Percentiles rank a stretch among this genome's conserved stretches.
These are phyloP conservation scores for Lentinus tigrinus DNA, from an alignment of 768 basidiomycete genomes.

Conservation along the genomic window DNA sequence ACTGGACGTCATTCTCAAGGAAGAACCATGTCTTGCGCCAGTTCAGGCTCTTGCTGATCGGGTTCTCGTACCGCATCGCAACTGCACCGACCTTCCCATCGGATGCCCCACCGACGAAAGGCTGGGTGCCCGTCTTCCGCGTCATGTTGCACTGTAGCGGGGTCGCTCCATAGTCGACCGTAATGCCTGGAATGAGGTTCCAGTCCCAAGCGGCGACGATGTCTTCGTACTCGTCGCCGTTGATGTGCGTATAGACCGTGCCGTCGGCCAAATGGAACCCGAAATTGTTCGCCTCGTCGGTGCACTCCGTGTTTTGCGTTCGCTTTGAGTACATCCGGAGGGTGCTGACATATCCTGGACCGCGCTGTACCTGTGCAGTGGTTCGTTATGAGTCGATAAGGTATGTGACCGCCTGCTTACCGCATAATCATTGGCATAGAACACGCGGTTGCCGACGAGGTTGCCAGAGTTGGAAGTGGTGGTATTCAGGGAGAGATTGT, in stretches of 20 bases:
- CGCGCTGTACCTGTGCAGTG: slow-evolving; percentile 54
- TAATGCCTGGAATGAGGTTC: slow-evolving; percentile 70
- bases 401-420: slow-evolving; percentile 28
- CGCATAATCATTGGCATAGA: slow-evolving; percentile 68
- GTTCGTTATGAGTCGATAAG: not conserved
- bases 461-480: slow-evolving; percentile 55
- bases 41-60: slow-evolving; percentile 45
- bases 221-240: slow-evolving; percentile 68
- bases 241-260: slow-evolving; percentile 54
- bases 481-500: slow-evolving; percentile 35
- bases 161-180: slow-evolving; percentile 58
- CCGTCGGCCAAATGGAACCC: slow-evolving; percentile 71
- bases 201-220: slow-evolving; percentile 71
- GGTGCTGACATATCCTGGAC: slow-evolving; percentile 54
- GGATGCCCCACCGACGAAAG: slow-evolving; percentile 62
- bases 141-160: slow-evolving; percentile 45
- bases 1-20: slow-evolving; percentile 56
- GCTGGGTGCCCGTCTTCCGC: slow-evolving; percentile 43
- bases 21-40: slow-evolving; percentile 75
- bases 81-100: slow-evolving; percentile 52
- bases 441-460: slow-evolving; percentile 57
- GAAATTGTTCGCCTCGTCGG: slow-evolving; percentile 59
- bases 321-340: slow-evolving; percentile 61
- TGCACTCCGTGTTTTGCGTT: slow-evolving; percentile 61
- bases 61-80: slow-evolving; percentile 65